Percentiles rank a stretch among this genome's conserved stretches.
Conservation (phyloP, 192 early-diverging fungal species). For the Backusella liffmaniae region DNA sequence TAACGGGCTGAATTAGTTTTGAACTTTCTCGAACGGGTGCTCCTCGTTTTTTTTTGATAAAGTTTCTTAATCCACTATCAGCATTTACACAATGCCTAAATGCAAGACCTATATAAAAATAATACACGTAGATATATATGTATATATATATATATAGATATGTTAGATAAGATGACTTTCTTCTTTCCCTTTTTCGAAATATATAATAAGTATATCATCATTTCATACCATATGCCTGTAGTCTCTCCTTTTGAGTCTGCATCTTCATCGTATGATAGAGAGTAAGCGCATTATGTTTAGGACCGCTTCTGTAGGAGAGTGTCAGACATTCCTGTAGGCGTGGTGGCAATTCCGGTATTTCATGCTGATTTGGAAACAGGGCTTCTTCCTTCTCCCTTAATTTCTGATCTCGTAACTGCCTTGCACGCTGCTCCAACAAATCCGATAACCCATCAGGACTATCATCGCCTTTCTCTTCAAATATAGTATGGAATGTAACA, state of each 20-base stretch:
- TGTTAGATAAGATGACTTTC: not conserved
- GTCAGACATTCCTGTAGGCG: slow-evolving; percentile 28
- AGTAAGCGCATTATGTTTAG: slow-evolving; percentile 31
- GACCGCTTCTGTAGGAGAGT: slow-evolving; percentile 31
- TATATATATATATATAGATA: not conserved
- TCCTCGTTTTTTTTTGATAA: slow-evolving; percentile 16
- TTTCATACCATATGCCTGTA: slow-evolving; percentile 31
- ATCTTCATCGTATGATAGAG: slow-evolving; percentile 42
- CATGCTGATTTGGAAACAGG: not conserved
- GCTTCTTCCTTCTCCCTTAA: slow-evolving; percentile 7
- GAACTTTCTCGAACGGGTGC: slow-evolving; percentile 23
- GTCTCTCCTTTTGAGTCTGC: slow-evolving; percentile 17
- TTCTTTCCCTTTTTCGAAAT: not conserved
- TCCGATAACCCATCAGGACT: slow-evolving; percentile 33
- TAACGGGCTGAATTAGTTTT: not conserved
- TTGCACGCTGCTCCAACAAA: slow-evolving; percentile 30
- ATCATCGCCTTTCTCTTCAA: slow-evolving; percentile 31
- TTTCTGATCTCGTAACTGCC: slow-evolving; percentile 19
- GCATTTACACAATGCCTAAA: slow-evolving; percentile 34
- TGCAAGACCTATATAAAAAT: slow-evolving; percentile 18
- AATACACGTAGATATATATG: not conserved
- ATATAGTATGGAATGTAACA: slow-evolving; percentile 31
- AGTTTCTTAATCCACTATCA: slow-evolving; percentile 31
- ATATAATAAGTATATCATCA: not conserved
- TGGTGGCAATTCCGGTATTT: slow-evolving; percentile 14